Evolutionary conservation across 1,139 yeast genomes (phyloP), one percentile per base, ranked within the genome.

Genomic region (Debaryomyces nepalensis): DNA sequence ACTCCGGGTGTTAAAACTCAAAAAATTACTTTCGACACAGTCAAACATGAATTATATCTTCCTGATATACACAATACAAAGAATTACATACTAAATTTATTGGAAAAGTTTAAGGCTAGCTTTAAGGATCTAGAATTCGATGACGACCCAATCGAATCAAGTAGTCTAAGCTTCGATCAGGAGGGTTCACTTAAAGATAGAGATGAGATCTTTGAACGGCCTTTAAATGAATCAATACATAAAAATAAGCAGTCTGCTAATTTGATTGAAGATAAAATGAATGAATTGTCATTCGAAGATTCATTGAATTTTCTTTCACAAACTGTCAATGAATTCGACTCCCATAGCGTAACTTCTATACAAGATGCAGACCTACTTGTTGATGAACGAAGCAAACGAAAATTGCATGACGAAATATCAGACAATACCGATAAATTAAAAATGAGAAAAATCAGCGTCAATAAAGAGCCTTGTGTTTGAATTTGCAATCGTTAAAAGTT

Each of bases 231-330:
- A 23, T 26, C 18, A 16, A 21, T n/a, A 9, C 3, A 16, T 9
- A 22, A 34, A 8, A 32, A 15, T 23, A 29, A 12, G 33, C 30
- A 24, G 10, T 19, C 9, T 18, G 32, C 11, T 19, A 36, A 23
- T 26, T 8, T 30, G 39, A 16, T 37, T 12, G 29, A 24, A n/a
- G 43, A 45, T 10, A 42, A 42, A 7, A 16, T 47, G 9, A 49
- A 36, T 8, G 43, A 47, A 10, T 40, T 50, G 21, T 49, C 56
- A 3, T 55, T 55, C 41, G 49, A 49, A 21, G 59, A 55, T 30
- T 55, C 59, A 3, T 41, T 55, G 10, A 48, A 44, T 12, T 53
- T 47, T 33, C 45, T 55, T 14, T 47, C 56, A 2, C 56, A 51
- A 37, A 44, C 23, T 4, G 22, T 10, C 6, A 18, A 23, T n/a